Base-by-base conservation (phyloP, 805 yeast genomes). In the Starmerella powellii region DNA sequence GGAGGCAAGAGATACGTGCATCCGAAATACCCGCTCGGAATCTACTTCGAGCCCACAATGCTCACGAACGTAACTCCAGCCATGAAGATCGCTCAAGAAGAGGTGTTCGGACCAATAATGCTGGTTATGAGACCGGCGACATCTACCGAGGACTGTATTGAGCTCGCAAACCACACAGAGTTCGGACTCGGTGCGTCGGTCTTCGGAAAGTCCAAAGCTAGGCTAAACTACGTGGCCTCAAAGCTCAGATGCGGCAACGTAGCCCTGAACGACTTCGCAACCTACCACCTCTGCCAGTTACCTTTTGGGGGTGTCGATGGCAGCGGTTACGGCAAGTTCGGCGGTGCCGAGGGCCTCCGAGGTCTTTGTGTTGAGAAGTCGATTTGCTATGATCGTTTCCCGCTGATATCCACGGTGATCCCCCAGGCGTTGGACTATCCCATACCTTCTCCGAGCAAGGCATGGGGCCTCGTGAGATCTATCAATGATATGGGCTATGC, bases 231-330 rank as follows among this genome's bases (percentile, higher is more conserved):
- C 37, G 74, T 85, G 24, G 82, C 87, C 11, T 68, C 76, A 51
- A 59, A 63, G 8, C 62, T 91, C 52, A 70, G 76, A 29, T 72
- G 87, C 33, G 99, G 98, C 19, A 91, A 87, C 57, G 94, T 91
- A 36, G 95, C 98, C 8, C 83, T 91, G 48, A 91, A 91, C 61
- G 99, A 91, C 65, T 91, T 91, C 67, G 99, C 97, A 6, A 88
- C 97, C 0, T 91, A 77, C 57, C 85, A 87, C 56, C 84, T 91
- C 28, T 87, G 95, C 52, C 98, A 91, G 63, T 68, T 91, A 52
- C 99, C 99, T 26, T 91, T 91, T 63, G 99, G 99, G 41, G 99
- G 99, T 24, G 74, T 74, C 21, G 78, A 78, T 52, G 91, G 86
- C 35, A 81, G 94, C 5, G 99, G 99, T 0, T 91, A 86, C 57